Percentiles rank a stretch among this genome's conserved stretches.
Evolutionary conservation across 257 asterid genomes (phyloP).

Genomic region (Echites panduratus): DNA sequence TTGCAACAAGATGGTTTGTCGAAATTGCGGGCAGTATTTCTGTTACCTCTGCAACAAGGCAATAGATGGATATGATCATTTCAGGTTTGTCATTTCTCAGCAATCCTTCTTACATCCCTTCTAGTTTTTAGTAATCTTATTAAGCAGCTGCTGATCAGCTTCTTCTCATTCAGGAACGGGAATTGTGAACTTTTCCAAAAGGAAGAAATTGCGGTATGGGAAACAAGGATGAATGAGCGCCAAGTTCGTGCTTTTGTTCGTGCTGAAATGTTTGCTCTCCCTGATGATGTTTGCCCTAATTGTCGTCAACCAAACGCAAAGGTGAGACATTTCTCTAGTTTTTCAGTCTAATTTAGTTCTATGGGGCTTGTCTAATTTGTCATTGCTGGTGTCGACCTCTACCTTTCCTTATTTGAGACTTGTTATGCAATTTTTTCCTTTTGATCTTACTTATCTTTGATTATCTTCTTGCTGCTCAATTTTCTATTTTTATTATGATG

Average conservation of each 20-base stretch:
- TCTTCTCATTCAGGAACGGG: constrained; percentile 40
- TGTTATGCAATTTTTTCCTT: too few species aligned
- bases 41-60: constrained; percentile 69
- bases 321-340: constrained; percentile 32
- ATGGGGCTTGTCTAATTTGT: background rate
- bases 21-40: constrained; percentile 68
- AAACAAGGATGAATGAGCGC: constrained; percentile 51
- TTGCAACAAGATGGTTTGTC: constrained; percentile 84
- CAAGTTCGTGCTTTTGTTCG: constrained; percentile 47
- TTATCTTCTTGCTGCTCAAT: background rate
- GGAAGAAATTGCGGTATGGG: constrained; percentile 67
- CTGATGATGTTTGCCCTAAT: constrained; percentile 57
- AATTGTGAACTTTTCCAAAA: constrained; percentile 62
- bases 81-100: constrained; percentile 41
- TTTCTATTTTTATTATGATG: background rate
- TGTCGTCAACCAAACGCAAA: constrained; percentile 66
- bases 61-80: constrained; percentile 82
- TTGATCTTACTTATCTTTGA: too few species aligned
- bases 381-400: background rate
- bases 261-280: constrained; percentile 36
- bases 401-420: too few species aligned
- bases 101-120: constrained; percentile 1
- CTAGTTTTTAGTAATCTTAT: background rate
- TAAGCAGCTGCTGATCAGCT: constrained; percentile 15
- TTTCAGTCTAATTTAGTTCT: background rate